These are phyloP conservation scores for Mycena sp. DNA, from an alignment of 1,284 basidiomycete genomes.

Conservation along the genomic window DNA sequence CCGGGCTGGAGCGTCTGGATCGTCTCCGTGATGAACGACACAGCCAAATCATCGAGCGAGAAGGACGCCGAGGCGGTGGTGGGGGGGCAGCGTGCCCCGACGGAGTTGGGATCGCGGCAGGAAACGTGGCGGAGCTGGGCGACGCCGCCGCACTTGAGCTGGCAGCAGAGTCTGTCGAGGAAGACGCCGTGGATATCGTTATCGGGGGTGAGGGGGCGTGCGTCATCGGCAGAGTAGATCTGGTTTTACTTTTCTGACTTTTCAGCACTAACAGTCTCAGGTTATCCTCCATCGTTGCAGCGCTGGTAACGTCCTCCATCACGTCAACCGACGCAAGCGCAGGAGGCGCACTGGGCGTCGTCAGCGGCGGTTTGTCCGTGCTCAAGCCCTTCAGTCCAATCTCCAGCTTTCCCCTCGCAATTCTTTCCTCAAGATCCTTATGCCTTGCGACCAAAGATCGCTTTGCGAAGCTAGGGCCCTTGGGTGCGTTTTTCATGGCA, in stretches of 20 bases:
- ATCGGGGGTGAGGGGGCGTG: no score
- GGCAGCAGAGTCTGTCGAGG: background rate
- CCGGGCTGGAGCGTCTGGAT: slow-evolving; percentile 53
- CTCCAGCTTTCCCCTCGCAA: slow-evolving; percentile 48
- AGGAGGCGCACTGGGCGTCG: background rate
- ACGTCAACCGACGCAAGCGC: background rate
- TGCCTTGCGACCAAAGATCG: slow-evolving; percentile 49
- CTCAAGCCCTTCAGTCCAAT: slow-evolving; percentile 33
- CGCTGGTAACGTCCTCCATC: slow-evolving; percentile 33
- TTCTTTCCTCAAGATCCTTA: slow-evolving; percentile 53
- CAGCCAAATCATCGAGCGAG: slow-evolving; percentile 57
- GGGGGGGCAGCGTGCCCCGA: background rate
- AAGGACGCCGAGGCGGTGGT: background rate
- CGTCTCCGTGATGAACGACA: slow-evolving; percentile 63
- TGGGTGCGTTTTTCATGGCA: slow-evolving; percentile 50
- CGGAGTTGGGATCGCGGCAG: background rate
- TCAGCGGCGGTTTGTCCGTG: background rate
- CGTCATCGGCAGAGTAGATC: no score
- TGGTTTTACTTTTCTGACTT: slow-evolving; percentile 47
- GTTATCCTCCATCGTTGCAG: slow-evolving; percentile 47
- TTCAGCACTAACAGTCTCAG: slow-evolving; percentile 51
- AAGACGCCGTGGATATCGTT: background rate
- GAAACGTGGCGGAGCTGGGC: background rate
- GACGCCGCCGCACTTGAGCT: background rate
- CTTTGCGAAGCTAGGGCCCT: slow-evolving; percentile 46